Evolutionary conservation across 148 eudicot genomes (phyloP).

Genomic region (Amaranthus cruentus): DNA sequence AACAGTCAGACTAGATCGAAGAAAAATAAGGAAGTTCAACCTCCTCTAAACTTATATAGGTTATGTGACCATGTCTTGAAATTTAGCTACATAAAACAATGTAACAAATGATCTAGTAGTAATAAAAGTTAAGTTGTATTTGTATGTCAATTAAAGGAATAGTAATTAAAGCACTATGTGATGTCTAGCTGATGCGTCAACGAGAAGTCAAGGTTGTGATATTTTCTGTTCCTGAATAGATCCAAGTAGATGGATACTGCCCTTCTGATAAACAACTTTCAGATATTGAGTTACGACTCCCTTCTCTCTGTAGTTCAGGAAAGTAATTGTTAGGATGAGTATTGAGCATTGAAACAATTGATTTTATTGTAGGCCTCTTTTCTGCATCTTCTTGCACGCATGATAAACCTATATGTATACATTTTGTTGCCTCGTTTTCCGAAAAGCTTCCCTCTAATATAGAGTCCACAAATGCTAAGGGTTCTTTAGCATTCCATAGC

Average conservation of each 20-base stretch:
- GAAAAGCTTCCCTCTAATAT: not conserved
- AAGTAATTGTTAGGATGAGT: not conserved
- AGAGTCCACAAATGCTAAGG: constrained; percentile 16
- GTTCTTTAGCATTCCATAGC: constrained; percentile 7
- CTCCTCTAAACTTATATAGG: too few species aligned
- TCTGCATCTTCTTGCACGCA: constrained; percentile 26
- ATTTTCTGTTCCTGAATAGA: not conserved
- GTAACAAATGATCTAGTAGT: too few species aligned
- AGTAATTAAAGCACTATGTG: too few species aligned
- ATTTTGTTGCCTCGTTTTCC: constrained; percentile 12
- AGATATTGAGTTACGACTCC: not conserved
- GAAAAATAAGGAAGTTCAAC: too few species aligned
- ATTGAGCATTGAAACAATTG: constrained; percentile 12
- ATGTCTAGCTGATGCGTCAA: not conserved
- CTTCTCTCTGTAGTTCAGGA: too few species aligned
- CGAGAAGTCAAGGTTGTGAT: constrained; percentile 9
- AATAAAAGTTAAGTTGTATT: too few species aligned
- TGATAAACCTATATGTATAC: constrained; percentile 22
- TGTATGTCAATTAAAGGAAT: too few species aligned
- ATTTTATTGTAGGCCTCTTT: constrained; percentile 20
- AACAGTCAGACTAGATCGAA: too few species aligned
- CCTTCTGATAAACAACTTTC: not conserved
- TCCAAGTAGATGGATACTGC: not conserved
- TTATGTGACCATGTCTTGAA: too few species aligned
- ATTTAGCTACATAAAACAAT: too few species aligned